Percentiles rank a stretch among this genome's conserved stretches.
Evolutionary conservation across 306 rosid species (phyloP).

Genomic region (Arachis stenosperma): DNA sequence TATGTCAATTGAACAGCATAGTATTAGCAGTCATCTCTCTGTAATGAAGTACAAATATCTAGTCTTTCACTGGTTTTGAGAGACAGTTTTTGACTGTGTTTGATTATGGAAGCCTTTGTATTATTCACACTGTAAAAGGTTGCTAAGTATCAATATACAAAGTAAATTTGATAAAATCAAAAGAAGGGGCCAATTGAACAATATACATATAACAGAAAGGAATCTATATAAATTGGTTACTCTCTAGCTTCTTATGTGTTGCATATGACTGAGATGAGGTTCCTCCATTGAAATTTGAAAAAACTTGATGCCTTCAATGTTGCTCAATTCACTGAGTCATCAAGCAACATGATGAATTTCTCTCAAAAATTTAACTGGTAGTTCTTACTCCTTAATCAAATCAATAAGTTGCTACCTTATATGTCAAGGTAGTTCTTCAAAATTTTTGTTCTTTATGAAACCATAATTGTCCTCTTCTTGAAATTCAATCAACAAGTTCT

Average conservation of each 20-base stretch:
- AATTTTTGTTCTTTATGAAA: conserved; percentile 34
- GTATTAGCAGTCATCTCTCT: not conserved
- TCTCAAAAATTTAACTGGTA: conserved; percentile 19
- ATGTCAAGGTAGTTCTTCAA: conserved; percentile 51
- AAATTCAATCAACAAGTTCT: conserved; percentile 25
- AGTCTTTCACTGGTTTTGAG: conserved; percentile 1
- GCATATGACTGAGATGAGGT: conserved; percentile 29
- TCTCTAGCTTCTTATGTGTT: conserved; percentile 30
- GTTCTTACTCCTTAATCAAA: conserved; percentile 22
- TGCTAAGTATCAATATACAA: conserved; percentile 44
- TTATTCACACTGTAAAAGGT: conserved; percentile 47
- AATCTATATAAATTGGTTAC: conserved; percentile 31
- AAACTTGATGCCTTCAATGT: conserved; percentile 37
- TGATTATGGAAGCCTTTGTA: conserved; percentile 19
- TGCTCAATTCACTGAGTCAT: conserved; percentile 36
- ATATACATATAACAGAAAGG: conserved; percentile 14
- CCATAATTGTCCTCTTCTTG: conserved; percentile 45
- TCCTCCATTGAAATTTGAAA: conserved; percentile 31
- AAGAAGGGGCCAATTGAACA: conserved; percentile 6
- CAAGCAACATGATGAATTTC: conserved; percentile 42
- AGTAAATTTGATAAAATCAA: conserved; percentile 29
- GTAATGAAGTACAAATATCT: not conserved
- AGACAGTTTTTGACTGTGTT: no score
- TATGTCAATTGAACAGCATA: not conserved
- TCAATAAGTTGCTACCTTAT: conserved; percentile 16